A percentile compares a stretch with the other conserved stretches of the same genome.
Evolutionary conservation across 179 eudicot genomes (phyloP).

Genomic region (Beta lomatogona): DNA sequence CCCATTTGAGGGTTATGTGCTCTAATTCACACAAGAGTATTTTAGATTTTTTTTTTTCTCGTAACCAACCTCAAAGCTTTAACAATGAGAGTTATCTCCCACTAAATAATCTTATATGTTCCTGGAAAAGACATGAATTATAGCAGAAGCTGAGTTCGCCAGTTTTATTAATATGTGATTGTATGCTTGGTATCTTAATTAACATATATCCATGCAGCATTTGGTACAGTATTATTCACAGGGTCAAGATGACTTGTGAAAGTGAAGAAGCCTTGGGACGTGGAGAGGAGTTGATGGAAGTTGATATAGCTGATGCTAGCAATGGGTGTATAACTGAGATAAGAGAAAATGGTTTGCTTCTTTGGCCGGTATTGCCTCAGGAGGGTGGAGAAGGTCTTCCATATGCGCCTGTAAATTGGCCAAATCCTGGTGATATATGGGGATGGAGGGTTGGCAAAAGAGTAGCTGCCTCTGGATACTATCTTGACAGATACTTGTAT

Average conservation of each 20-base stretch:
- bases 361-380: slow-evolving; percentile 61
- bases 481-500: slow-evolving; percentile 64
- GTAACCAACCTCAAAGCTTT: not conserved
- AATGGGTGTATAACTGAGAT: slow-evolving; percentile 39
- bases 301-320: slow-evolving; percentile 53
- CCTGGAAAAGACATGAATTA: too few relatives aligned
- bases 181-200: not conserved
- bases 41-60: not conserved
- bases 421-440: slow-evolving; percentile 91
- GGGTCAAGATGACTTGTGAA: slow-evolving; percentile 30
- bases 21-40: not conserved
- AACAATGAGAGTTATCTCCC: not conserved
- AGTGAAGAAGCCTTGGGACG: slow-evolving; percentile 26
- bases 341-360: slow-evolving; percentile 55
- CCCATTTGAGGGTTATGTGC: not conserved
- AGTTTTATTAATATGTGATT: not conserved
- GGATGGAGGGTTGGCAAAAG: slow-evolving; percentile 68
- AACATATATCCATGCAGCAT: not conserved
- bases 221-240: slow-evolving; percentile 17
- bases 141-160: not conserved
- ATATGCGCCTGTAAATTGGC: slow-evolving; percentile 87
- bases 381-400: slow-evolving; percentile 82
- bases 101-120: not conserved
- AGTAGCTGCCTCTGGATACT: slow-evolving; percentile 46
- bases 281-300: slow-evolving; percentile 57